phyloP scores from a whole-genome alignment of 495 filamentous ascomycete genomes.

The Aspergillus ostianus region DNA sequence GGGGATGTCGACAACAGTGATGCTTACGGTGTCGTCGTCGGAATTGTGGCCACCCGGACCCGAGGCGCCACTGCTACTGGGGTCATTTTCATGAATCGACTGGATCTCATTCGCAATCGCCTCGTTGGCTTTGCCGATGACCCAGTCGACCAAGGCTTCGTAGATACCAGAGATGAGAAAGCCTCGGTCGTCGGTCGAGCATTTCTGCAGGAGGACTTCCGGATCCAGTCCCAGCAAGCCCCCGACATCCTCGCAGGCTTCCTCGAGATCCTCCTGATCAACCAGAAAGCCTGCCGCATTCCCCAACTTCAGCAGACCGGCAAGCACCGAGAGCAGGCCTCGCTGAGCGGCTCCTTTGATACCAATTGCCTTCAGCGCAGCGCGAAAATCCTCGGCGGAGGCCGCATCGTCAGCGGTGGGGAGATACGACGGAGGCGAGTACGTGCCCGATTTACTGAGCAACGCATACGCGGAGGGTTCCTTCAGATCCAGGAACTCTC shows the following conservation, averaged over 20 bases:
- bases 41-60: constrained; percentile 59
- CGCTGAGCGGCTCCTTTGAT: constrained; percentile 82
- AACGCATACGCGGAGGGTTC: constrained; percentile 74
- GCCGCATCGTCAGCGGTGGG: constrained; percentile 93
- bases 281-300: constrained; percentile 82
- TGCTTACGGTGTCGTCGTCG: constrained; percentile 79
- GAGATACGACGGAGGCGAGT: constrained; percentile 82
- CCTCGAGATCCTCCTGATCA: constrained; percentile 81
- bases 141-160: constrained; percentile 94
- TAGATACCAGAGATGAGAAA: constrained; percentile 83
- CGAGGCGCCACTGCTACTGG: constrained; percentile 37
- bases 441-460: constrained; percentile 79
- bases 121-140: constrained; percentile 85
- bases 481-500: constrained; percentile 86
- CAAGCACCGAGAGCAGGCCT: constrained; percentile 77
- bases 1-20: constrained; percentile 86
- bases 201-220: constrained; percentile 74
- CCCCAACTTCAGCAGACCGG: constrained; percentile 86
- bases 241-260: constrained; percentile 86
- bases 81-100: constrained; percentile 57
- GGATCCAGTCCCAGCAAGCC: constrained; percentile 83
- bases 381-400: constrained; percentile 86
- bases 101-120: constrained; percentile 76
- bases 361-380: constrained; percentile 80
- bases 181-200: constrained; percentile 78